Conservation (phyloP, 768 basidiomycete species). For the Plicaturopsis crispa region DNA sequence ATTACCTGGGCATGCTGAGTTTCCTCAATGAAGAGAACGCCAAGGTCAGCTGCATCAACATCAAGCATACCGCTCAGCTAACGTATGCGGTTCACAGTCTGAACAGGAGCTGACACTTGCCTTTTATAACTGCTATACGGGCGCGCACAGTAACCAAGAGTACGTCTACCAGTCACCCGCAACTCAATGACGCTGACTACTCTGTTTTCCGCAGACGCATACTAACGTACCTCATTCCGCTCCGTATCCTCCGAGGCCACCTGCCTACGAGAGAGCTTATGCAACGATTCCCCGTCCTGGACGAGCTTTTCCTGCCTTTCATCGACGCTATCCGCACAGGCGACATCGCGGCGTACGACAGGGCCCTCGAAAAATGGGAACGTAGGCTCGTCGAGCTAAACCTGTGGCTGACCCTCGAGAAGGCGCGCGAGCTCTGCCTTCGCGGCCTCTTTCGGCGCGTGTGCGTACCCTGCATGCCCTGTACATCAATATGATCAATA, state of each 20-base stretch:
- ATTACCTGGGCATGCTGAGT: conserved; percentile 91
- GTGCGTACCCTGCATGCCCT: conserved; percentile 32
- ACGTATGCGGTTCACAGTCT: conserved; percentile 36
- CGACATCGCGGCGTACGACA: conserved; percentile 75
- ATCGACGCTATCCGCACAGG: conserved; percentile 70
- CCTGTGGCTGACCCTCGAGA: conserved; percentile 81
- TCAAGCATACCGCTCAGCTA: conserved; percentile 2
- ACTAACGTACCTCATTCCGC: conserved; percentile 82
- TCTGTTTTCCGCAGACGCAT: conserved; percentile 58
- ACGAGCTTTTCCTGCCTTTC: conserved; percentile 75
- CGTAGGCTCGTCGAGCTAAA: conserved; percentile 77
- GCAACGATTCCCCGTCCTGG: conserved; percentile 62
- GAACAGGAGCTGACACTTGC: conserved; percentile 84
- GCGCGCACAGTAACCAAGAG: conserved; percentile 76
- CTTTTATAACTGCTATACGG: conserved; percentile 73
- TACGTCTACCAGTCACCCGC: conserved; percentile 26
- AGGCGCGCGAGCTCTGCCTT: conserved; percentile 81
- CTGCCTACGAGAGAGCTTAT: conserved; percentile 72
- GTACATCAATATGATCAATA: background rate
- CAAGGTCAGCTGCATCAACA: conserved; percentile 41
- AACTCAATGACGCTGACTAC: background rate
- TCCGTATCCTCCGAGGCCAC: conserved; percentile 82
- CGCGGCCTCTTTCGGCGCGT: conserved; percentile 74
- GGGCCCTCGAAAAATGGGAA: conserved; percentile 65
- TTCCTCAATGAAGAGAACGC: conserved; percentile 90